These are phyloP conservation scores for Geum urbanum DNA, from an alignment of 306 rosid species.

Conservation along the genomic window DNA sequence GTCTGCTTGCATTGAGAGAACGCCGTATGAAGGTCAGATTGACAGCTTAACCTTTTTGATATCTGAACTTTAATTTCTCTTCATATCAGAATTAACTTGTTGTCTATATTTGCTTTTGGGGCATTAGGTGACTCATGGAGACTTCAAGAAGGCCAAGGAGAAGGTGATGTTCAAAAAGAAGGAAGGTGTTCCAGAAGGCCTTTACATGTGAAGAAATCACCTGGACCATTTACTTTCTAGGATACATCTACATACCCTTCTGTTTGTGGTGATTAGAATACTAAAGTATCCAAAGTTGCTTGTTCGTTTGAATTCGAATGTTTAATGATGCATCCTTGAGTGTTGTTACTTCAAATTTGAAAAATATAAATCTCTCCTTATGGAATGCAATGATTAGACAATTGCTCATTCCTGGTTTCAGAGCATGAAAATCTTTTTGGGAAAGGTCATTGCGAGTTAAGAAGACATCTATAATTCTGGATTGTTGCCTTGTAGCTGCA, in stretches of 20 bases:
- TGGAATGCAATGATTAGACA: background rate
- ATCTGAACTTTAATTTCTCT: background rate
- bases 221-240: conserved; percentile 5
- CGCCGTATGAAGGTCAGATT: conserved; percentile 87
- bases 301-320: conserved; percentile 7
- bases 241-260: conserved; percentile 8
- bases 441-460: too few species aligned
- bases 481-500: background rate
- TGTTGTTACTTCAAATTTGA: background rate
- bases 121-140: conserved; percentile 74
- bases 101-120: conserved; percentile 12
- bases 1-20: conserved; percentile 87
- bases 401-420: background rate
- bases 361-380: background rate
- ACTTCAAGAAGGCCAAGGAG: conserved; percentile 97
- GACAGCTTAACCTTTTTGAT: background rate
- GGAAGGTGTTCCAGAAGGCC: conserved; percentile 98
- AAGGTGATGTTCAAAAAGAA: conserved; percentile 99
- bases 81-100: background rate
- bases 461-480: too few species aligned
- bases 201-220: conserved; percentile 67
- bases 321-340: background rate
- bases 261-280: conserved; percentile 12
- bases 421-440: too few species aligned
- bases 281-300: conserved; percentile 3